Base-by-base conservation (phyloP, 1,284 basidiomycete genomes). In the Tetrapyrgos nigripes region DNA sequence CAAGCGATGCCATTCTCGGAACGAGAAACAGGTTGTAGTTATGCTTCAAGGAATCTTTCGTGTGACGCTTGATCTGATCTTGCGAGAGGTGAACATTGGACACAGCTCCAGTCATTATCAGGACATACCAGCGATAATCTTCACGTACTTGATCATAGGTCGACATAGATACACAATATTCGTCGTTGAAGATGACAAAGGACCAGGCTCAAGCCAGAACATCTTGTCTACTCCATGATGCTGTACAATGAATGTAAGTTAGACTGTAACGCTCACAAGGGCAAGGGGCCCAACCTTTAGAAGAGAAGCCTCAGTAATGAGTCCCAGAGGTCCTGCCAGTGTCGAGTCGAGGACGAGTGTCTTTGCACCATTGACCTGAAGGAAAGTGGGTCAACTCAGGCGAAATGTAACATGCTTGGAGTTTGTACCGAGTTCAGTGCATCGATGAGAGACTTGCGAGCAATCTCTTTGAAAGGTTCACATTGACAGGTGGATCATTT, bases 201-300 rank as follows among this genome's bases (percentile, higher is more conserved):
- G 89, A 27, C 94, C 95, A 8, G 88, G 72, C 74, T 99, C 97
- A 26, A 99, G 87, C 97, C 97, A 99, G 76, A 97, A 98, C 92
- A 99, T 97, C 80, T 97, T 97, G 78, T 98, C 97, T 3, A 99
- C 96, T 3, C 95, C 96, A 84, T 98, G 96, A 72, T 98, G 93
- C 92, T 98, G 14, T 13, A 1, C 67, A 23, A 56, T 63, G 53
- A 52, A 52, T 45, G 45, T 63, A n/a, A 52, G 58, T 26, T 29
- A 49, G 21, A 45, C 53, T 26, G 46, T 33, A 31, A 50, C 24
- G 21, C 24, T 49, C 45, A 45, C 33, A 35, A 31, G 53, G 44
- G 33, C 10, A 19, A 56, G 26, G 10, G 28, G 19, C 66, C 75
- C 35, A 59, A 95, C 96, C 86, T 98, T 97, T 59, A 99, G 80